Conservation (phyloP, 352 stramenopile genomes). For the Plasmopara halstedii region DNA sequence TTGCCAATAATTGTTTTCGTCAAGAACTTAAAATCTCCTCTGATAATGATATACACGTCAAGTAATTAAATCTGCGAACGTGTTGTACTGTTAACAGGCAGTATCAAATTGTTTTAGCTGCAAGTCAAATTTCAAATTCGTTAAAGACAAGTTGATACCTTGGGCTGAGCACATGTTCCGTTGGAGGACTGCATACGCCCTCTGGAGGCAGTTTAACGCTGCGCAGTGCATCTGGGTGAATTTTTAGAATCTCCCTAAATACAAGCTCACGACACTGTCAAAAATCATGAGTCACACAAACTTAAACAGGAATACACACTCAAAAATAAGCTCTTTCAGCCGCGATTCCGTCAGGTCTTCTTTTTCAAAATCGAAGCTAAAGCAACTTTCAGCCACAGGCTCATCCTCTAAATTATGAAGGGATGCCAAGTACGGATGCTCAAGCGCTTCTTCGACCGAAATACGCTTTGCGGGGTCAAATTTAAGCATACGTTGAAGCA, state of each 20-base stretch:
- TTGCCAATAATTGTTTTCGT: too few relatives aligned
- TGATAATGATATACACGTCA: slow-evolving; percentile 14
- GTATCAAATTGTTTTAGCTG: slow-evolving; percentile 5
- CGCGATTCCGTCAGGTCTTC: slow-evolving; percentile 73
- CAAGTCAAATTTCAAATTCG: neutral
- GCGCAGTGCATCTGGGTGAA: slow-evolving; percentile 45
- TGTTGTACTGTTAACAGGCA: slow-evolving; percentile 12
- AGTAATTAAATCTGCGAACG: slow-evolving; percentile 4
- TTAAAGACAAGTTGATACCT: slow-evolving; percentile 19
- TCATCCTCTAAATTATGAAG: slow-evolving; percentile 92
- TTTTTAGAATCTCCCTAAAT: slow-evolving; percentile 61
- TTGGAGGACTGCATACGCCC: slow-evolving; percentile 15
- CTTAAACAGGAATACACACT: slow-evolving; percentile 33
- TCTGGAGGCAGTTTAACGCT: slow-evolving; percentile 13
- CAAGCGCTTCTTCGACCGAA: slow-evolving; percentile 88
- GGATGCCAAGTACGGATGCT: slow-evolving; percentile 86
- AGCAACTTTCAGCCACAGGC: slow-evolving; percentile 59
- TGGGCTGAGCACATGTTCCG: slow-evolving; percentile 44
- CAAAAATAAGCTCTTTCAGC: slow-evolving; percentile 83
- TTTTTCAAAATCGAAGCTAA: slow-evolving; percentile 88
- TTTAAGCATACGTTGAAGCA: slow-evolving; percentile 83
- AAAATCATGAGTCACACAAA: neutral
- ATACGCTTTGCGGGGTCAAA: slow-evolving; percentile 87
- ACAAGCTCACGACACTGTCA: neutral
- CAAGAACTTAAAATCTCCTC: slow-evolving; percentile 4